Evolutionary conservation across 352 stramenopile species (phyloP).

Genomic region (Thalassiosira allenii): DNA sequence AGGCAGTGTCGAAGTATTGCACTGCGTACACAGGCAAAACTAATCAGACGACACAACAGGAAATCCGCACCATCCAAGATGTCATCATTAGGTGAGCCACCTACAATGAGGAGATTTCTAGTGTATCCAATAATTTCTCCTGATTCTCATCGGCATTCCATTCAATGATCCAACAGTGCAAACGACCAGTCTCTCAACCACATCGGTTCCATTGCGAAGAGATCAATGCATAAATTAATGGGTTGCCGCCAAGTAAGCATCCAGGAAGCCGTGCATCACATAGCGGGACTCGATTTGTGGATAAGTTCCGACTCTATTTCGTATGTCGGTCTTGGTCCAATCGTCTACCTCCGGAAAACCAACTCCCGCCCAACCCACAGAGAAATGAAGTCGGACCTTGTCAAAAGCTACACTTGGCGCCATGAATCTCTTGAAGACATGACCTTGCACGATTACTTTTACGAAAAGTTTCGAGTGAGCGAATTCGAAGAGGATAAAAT

Average conservation of each 20-base stretch:
- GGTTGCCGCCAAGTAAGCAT: conserved; percentile 5
- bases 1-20: conserved; percentile 32
- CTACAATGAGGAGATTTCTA: too few species aligned
- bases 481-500: not conserved
- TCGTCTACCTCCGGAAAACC: not conserved
- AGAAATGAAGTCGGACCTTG: conserved; percentile 15
- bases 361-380: not conserved
- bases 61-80: conserved; percentile 36
- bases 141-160: too few species aligned
- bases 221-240: conserved; percentile 10
- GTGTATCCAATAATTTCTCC: too few species aligned
- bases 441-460: not conserved
- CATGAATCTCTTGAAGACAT: not conserved
- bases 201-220: conserved; percentile 19
- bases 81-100: conserved; percentile 27
- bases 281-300: conserved; percentile 20
- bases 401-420: conserved; percentile 12
- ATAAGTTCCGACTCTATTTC: conserved; percentile 38
- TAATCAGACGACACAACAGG: conserved; percentile 24
- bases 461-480: conserved; percentile 4
- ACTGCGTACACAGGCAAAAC: conserved; percentile 43
- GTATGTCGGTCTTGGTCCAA: conserved; percentile 7
- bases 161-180: too few species aligned
- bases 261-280: conserved; percentile 27
- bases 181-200: too few species aligned